A percentile compares a stretch with the other conserved stretches of the same genome.
These are phyloP conservation scores for Lecanicillium sp. DNA, from an alignment of 2,329 filamentous ascomycete genomes.

Conservation along the genomic window DNA sequence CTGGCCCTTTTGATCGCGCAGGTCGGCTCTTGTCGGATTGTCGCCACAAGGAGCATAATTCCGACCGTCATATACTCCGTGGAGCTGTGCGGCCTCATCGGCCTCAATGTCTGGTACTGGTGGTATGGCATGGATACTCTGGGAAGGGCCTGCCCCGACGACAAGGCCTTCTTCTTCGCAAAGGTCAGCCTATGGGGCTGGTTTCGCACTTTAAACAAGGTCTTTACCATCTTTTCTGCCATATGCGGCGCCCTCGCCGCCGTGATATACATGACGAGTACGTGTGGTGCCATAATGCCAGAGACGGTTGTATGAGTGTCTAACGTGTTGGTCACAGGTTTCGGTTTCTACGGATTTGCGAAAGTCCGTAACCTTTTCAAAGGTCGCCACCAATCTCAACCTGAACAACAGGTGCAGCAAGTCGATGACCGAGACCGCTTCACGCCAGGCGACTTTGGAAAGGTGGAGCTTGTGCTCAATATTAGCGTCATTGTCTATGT, in stretches of 20 bases:
- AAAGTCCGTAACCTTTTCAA: background rate
- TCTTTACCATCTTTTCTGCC: conserved; percentile 11
- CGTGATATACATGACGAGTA: conserved; percentile 11
- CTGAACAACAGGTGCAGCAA: background rate
- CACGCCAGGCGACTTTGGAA: background rate
- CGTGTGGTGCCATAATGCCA: background rate
- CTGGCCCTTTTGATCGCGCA: conserved; percentile 15
- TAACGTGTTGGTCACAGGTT: background rate
- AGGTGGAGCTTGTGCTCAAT: conserved; percentile 13
- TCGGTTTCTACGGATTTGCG: background rate
- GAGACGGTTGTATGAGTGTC: background rate
- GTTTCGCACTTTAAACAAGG: conserved; percentile 18
- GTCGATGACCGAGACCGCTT: background rate
- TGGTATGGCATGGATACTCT: conserved; percentile 17
- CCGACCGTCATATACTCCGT: conserved; percentile 11
- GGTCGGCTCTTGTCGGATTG: conserved; percentile 12
- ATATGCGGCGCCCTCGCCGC: conserved; percentile 8
- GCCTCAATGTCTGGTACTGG: conserved; percentile 16
- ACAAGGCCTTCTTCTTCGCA: conserved; percentile 20
- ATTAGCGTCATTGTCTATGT: conserved; percentile 18
- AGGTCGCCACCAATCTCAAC: too few species aligned
- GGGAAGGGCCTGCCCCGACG: conserved; percentile 12
- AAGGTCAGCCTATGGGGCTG: conserved; percentile 19
- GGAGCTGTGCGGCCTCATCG: conserved; percentile 13
- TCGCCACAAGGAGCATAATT: conserved; percentile 10